These are phyloP conservation scores for Aspergillus hiratsukae DNA, from an alignment of 2,329 filamentous ascomycete genomes.

Conservation along the genomic window DNA sequence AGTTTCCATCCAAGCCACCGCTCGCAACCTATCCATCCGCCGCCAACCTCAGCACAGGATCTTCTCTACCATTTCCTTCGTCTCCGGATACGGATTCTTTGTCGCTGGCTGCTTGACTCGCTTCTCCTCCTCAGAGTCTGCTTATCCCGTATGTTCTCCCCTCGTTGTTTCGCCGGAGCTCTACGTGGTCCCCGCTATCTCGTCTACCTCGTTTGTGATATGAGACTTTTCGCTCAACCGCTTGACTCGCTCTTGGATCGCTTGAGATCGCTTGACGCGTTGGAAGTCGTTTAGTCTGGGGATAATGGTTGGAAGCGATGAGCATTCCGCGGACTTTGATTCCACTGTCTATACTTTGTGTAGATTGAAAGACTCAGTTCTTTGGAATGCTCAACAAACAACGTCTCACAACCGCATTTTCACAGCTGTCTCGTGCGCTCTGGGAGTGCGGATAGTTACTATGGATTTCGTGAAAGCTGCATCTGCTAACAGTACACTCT, in stretches of 20 bases:
- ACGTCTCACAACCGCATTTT: background rate
- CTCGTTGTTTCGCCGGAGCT: background rate
- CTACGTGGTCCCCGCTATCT: background rate
- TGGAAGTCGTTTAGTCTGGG: background rate
- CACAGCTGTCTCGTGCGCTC: background rate
- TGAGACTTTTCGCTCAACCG: background rate
- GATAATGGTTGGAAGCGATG: background rate
- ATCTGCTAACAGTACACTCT: background rate
- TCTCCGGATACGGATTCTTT: background rate
- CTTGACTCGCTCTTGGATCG: background rate
- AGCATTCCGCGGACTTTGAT: background rate
- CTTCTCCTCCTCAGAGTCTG: background rate
- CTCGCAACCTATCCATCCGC: background rate
- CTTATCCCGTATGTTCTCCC: background rate
- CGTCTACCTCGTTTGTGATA: background rate
- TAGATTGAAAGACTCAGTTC: background rate
- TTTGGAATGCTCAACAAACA: too few species aligned
- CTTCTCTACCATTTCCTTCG: background rate
- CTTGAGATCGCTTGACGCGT: background rate
- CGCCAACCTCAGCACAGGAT: background rate
- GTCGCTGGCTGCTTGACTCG: background rate
- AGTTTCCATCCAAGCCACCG: conserved; percentile 3
- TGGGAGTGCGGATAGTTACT: background rate
- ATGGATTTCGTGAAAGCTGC: background rate
- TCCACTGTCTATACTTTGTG: background rate